phyloP scores from a whole-genome alignment of 2,329 filamentous ascomycete species.

The Thermoascus crustaceus region DNA sequence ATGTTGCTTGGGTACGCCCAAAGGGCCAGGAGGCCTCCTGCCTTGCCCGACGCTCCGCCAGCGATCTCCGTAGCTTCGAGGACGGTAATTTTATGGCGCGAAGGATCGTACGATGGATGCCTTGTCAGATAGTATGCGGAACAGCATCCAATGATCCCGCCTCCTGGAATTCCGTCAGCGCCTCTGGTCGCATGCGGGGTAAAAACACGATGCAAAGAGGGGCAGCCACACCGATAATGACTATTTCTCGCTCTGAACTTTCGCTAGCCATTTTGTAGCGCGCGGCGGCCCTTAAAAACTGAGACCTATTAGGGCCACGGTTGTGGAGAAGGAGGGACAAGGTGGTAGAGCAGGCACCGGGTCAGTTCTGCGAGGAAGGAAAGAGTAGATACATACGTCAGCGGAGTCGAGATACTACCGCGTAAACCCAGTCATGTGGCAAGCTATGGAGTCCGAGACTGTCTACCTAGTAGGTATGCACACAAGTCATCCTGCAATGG shows the following conservation, averaged over 20 bases:
- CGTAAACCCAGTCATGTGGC: conserved; percentile 22
- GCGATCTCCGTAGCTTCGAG: conserved; percentile 81
- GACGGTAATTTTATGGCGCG: conserved; percentile 70
- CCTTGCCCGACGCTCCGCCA: conserved; percentile 88
- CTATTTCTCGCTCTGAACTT: conserved; percentile 28
- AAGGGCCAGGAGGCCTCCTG: conserved; percentile 77
- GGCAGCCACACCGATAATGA: conserved; percentile 29
- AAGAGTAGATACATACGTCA: conserved; percentile 20
- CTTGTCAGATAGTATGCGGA: conserved; percentile 86
- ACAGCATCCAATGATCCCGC: conserved; percentile 86
- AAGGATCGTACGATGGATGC: conserved; percentile 69
- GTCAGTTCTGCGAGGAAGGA: too few relatives aligned
- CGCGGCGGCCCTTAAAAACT: conserved; percentile 12
- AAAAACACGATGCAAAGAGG: conserved; percentile 4
- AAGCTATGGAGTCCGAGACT: not conserved
- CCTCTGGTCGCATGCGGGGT: conserved; percentile 16
- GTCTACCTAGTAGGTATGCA: too few relatives aligned
- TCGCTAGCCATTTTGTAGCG: conserved; percentile 22
- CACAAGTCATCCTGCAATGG: too few relatives aligned
- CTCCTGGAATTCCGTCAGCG: conserved; percentile 47
- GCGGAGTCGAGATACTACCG: conserved; percentile 7
- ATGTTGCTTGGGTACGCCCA: conserved; percentile 86
- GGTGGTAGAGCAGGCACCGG: too few relatives aligned
- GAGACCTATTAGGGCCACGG: conserved; percentile 17
- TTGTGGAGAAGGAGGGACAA: too few relatives aligned